Evolutionary conservation across 352 stramenopile species (phyloP).

Genomic region (Globisporangium apiculatum): DNA sequence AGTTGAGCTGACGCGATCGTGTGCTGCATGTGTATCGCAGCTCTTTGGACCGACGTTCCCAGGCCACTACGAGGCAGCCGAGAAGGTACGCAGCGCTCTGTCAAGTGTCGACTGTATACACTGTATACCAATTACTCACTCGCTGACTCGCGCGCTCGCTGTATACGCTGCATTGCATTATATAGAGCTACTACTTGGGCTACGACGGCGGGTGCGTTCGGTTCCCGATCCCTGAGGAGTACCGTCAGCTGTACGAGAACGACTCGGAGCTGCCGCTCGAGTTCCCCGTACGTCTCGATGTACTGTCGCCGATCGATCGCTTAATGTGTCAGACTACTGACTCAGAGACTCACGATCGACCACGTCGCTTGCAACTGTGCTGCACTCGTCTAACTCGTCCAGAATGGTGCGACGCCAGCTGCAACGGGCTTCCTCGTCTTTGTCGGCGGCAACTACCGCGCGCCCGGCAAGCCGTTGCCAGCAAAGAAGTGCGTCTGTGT

Average conservation of each 20-base stretch:
- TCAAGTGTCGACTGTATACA: too few species aligned
- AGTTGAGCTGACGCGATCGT: background rate
- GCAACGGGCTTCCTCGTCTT: constrained; percentile 70
- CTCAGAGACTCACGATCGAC: too few species aligned
- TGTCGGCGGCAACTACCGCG: constrained; percentile 34
- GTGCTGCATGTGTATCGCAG: constrained; percentile 15
- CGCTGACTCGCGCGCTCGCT: background rate
- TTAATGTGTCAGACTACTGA: background rate
- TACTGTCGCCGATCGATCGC: background rate
- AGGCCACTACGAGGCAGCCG: constrained; percentile 54
- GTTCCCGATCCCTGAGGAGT: constrained; percentile 75
- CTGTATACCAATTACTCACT: background rate
- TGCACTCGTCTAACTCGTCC: too few species aligned
- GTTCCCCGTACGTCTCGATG: constrained; percentile 42
- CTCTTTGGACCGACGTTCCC: constrained; percentile 83
- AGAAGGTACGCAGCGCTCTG: constrained; percentile 26
- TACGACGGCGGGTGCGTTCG: constrained; percentile 69
- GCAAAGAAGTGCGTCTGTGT: constrained; percentile 35
- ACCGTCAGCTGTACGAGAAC: constrained; percentile 64
- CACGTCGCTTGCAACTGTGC: too few species aligned
- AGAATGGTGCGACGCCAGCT: constrained; percentile 74
- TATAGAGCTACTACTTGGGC: constrained; percentile 60
- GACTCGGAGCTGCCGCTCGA: constrained; percentile 74
- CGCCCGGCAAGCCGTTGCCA: constrained; percentile 27
- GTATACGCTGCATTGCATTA: background rate